These are phyloP conservation scores for Amoebophrya sp. DNA, from an alignment of 169 alveolate genomes.

Conservation along the genomic window DNA sequence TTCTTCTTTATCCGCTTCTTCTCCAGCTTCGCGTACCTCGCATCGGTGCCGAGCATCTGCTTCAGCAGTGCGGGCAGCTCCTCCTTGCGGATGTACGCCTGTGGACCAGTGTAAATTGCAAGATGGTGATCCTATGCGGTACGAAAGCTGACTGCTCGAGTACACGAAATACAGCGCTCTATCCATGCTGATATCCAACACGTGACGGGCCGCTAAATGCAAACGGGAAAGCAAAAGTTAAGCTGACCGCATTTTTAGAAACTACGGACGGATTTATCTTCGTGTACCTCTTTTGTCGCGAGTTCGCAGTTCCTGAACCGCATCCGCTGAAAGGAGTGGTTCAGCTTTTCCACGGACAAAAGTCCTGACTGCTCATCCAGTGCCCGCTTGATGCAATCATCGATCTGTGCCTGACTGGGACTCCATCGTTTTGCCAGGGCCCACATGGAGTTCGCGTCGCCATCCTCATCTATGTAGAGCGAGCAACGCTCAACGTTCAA, in stretches of 20 bases:
- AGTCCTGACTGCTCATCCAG: neutral
- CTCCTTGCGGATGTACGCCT: neutral
- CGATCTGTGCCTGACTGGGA: constrained; percentile 5
- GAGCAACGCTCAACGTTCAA: neutral
- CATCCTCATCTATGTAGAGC: neutral
- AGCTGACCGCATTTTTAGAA: too few species aligned
- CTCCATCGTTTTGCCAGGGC: neutral
- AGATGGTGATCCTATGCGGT: too few species aligned
- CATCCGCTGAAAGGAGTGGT: neutral
- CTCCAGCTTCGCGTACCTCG: neutral
- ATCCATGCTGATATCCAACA: too few species aligned
- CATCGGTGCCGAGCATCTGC: neutral
- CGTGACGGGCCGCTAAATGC: too few species aligned
- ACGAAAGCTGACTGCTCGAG: too few species aligned
- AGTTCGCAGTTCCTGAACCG: neutral
- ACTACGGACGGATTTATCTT: too few species aligned
- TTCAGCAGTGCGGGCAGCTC: neutral
- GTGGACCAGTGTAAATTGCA: too few species aligned
- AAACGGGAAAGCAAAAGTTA: too few species aligned
- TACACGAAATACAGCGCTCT: too few species aligned
- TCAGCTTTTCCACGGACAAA: neutral
- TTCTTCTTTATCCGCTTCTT: neutral
- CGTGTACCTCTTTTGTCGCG: neutral
- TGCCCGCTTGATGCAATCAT: neutral
- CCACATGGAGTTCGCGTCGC: neutral